These are phyloP conservation scores for Cyclaneusma minus DNA, from an alignment of 2,329 filamentous ascomycete genomes.

Conservation along the genomic window DNA sequence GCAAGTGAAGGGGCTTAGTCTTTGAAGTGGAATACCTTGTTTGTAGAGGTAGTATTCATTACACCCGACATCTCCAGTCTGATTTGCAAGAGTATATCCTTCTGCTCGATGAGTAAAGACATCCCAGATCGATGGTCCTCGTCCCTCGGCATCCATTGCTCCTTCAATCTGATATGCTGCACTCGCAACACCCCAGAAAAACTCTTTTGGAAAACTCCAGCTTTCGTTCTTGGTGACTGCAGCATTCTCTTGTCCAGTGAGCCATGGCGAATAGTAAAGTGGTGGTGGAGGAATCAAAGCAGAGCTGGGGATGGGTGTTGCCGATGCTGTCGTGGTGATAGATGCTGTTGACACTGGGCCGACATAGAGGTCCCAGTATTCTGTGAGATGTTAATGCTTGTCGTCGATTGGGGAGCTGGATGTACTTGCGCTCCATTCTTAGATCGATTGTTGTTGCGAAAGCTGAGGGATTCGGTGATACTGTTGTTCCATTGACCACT, in stretches of 20 bases:
- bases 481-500: too few species aligned
- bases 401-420: not conserved
- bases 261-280: conserved; percentile 10
- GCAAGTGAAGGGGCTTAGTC: conserved; percentile 21
- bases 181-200: conserved; percentile 31
- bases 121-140: conserved; percentile 27
- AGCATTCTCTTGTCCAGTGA: conserved; percentile 8
- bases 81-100: conserved; percentile 18
- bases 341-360: conserved; percentile 10
- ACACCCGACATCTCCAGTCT: conserved; percentile 31
- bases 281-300: conserved; percentile 12
- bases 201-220: conserved; percentile 22
- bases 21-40: conserved; percentile 26
- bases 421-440: conserved; percentile 7
- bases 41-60: conserved; percentile 40
- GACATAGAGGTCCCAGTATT: conserved; percentile 12
- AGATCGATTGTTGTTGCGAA: conserved; percentile 7
- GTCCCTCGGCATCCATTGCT: conserved; percentile 27
- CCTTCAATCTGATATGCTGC: conserved; percentile 30
- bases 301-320: conserved; percentile 11
- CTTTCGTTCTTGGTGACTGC: conserved; percentile 8
- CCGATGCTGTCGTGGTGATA: conserved; percentile 10
- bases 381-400: conserved; percentile 13
- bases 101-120: conserved; percentile 14
- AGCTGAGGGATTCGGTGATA: conserved; percentile 7